A percentile compares a stretch with the other conserved stretches of the same genome.
These are phyloP conservation scores for Eimeria praecox DNA, from an alignment of 169 alveolate species.

Conservation along the genomic window DNA sequence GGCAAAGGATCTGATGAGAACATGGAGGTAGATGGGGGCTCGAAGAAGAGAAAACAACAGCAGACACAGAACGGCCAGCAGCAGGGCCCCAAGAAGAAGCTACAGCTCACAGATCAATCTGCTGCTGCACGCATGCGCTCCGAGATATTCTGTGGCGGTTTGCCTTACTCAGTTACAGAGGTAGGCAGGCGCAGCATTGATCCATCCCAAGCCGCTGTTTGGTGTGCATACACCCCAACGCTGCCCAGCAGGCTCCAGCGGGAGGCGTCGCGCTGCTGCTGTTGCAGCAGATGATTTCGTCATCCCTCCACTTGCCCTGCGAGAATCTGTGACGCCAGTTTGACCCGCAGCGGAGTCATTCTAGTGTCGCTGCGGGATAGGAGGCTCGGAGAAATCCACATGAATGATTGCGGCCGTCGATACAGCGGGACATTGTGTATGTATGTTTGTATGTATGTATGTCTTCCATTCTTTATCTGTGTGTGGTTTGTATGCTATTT, in stretches of 20 bases:
- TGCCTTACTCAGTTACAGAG: conserved; percentile 92
- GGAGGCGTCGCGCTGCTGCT: conserved; percentile 57
- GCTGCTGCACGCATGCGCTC: conserved; percentile 80
- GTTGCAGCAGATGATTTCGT: conserved; percentile 7
- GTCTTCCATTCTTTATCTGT: not conserved
- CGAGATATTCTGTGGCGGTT: conserved; percentile 93
- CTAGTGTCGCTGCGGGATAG: conserved; percentile 62
- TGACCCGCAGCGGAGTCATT: conserved; percentile 21
- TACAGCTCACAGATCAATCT: conserved; percentile 82
- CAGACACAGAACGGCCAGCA: conserved; percentile 74
- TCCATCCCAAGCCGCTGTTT: not conserved
- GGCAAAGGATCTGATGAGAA: not conserved
- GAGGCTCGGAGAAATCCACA: conserved; percentile 18
- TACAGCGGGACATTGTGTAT: not conserved
- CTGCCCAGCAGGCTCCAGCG: conserved; percentile 66
- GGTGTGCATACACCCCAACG: not conserved
- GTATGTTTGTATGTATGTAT: not conserved
- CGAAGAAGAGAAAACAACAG: conserved; percentile 52
- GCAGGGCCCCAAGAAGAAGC: conserved; percentile 83
- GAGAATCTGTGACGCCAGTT: conserved; percentile 17
- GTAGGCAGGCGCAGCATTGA: conserved; percentile 40
- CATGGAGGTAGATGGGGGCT: conserved; percentile 74
- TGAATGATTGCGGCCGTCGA: not conserved
- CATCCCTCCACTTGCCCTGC: conserved; percentile 47
- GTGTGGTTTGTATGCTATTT: not conserved